Evolutionary conservation across 2,329 filamentous ascomycete species (phyloP), one percentile per base, ranked within the genome.

Genomic region (Aspergillus sp.): DNA sequence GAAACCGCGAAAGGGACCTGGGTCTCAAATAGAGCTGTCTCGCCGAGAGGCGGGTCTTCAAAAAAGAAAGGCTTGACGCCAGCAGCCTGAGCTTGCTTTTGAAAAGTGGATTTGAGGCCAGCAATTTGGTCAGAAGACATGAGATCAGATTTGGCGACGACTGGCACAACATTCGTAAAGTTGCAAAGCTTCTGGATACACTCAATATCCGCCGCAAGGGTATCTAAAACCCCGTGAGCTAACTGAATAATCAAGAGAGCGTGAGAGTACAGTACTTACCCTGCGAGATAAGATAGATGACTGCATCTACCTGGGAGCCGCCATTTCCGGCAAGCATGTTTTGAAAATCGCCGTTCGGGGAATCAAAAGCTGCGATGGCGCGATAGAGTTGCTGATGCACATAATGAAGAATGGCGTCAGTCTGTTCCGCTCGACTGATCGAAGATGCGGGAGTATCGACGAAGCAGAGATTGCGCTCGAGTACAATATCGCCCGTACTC

Each of bases 391-490:
- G 79, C 41, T 78, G 79, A 65, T 89, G 83, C 30, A 94, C 76
- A 61, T 94, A 94, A 48, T 82, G 74, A 9, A 84, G 68, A 35
- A 85, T 78, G 5, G 73, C 73, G 35, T 80, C 76, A 43, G 82
- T 80, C 44, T 71, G 74, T 54, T 79, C 79, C 56, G 53, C 45
- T 35, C 54, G 53, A 52, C 79, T 75, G 44, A 81, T 76, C 34
- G 76, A 78, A 41, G 71, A 73, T 41, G 73, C 75, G 53, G 85
- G 81, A 2, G 86, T 91, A 68, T 97, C 91, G 48, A 96, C 82
- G 62, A 98, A 96, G 65, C 88, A 95, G 4, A 98, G 70, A 61
- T 98, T 98, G 29, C 91, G 80, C 62, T 97, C 91, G 41, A 97
- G 72, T 35, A 96, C 79, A 26, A 81, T 78, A 52, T 93, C 89